Percentiles rank a stretch among this genome's conserved stretches.
Evolutionary conservation across 345 rosid species (phyloP).

Genomic region (Citrus maxima): DNA sequence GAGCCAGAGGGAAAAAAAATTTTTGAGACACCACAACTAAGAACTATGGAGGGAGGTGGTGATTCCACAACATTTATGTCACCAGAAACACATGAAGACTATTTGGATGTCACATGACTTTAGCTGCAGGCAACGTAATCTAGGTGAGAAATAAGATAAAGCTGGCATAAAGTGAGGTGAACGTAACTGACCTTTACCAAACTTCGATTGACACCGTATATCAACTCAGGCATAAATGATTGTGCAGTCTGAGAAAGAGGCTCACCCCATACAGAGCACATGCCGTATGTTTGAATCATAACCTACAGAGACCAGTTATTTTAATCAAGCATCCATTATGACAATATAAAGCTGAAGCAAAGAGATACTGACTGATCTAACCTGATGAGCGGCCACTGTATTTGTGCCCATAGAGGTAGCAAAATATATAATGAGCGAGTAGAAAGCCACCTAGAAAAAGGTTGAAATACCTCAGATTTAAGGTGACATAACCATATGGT

Average conservation of each 20-base stretch:
- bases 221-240: conserved; percentile 87
- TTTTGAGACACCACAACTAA: background rate
- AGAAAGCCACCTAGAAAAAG: conserved; percentile 66
- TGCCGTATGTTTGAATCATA: conserved; percentile 63
- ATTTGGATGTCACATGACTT: background rate
- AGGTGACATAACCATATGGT: background rate
- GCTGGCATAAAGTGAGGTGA: background rate
- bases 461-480: conserved; percentile 19
- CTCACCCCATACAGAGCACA: conserved; percentile 76
- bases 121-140: background rate
- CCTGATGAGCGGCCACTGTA: conserved; percentile 92
- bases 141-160: background rate
- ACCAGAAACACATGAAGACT: background rate
- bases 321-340: background rate
- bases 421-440: conserved; percentile 67
- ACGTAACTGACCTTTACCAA: conserved; percentile 49
- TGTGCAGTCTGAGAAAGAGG: conserved; percentile 97
- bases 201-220: conserved; percentile 62
- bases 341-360: conserved; percentile 6
- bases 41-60: background rate
- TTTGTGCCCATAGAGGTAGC: conserved; percentile 87
- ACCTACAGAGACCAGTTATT: conserved; percentile 35
- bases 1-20: background rate
- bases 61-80: background rate
- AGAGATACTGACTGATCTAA: conserved; percentile 19